Evolutionary conservation across 1,139 yeast genomes (phyloP).

Genomic region (Saccharomyces hybrid): DNA sequence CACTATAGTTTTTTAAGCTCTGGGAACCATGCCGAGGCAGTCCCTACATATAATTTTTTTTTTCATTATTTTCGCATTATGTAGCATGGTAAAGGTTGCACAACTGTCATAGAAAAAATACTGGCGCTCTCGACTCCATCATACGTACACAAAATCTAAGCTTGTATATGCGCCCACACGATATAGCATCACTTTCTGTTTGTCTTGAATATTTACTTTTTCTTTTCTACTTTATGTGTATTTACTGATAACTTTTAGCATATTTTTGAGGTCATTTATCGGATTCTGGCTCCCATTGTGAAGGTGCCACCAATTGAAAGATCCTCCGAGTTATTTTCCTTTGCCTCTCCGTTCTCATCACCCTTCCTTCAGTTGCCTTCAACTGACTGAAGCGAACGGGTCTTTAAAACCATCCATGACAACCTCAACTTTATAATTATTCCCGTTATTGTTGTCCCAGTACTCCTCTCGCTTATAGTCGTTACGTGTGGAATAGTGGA

Average conservation of each 20-base stretch:
- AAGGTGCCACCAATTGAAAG: neutral
- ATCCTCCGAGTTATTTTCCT: neutral
- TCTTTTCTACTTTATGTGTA: neutral
- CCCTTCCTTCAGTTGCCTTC: neutral
- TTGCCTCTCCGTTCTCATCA: neutral
- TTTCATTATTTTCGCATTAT: neutral
- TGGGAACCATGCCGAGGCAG: neutral
- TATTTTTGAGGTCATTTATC: neutral
- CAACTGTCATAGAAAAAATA: neutral
- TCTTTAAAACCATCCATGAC: constrained; percentile 24
- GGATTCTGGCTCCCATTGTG: neutral
- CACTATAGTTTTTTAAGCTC: neutral
- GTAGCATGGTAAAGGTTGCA: neutral
- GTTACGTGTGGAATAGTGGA: constrained; percentile 27
- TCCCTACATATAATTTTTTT: neutral
- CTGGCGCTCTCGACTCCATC: neutral
- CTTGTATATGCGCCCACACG: neutral
- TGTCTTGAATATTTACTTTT: neutral
- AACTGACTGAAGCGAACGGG: constrained; percentile 15
- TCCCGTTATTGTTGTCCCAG: constrained; percentile 31
- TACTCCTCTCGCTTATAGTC: constrained; percentile 19
- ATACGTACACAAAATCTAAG: neutral
- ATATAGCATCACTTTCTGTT: neutral
- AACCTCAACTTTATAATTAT: constrained; percentile 27
- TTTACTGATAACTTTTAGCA: neutral